Conservation (phyloP, 2,329 filamentous ascomycete species). For the Aphanocladium album region DNA sequence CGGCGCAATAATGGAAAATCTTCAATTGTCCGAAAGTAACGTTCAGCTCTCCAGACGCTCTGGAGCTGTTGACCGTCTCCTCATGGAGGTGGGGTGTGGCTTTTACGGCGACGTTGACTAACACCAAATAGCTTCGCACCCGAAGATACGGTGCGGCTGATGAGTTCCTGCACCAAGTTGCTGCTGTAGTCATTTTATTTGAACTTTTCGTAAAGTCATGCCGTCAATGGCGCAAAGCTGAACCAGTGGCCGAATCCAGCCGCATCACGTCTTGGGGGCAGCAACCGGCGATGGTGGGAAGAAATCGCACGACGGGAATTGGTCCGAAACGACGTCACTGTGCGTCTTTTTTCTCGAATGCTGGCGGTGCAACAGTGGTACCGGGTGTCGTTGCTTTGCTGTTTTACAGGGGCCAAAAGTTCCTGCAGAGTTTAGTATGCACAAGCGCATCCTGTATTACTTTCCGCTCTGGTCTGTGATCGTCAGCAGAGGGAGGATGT, state of each 20-base stretch:
- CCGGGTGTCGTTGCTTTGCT: neutral
- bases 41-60: neutral
- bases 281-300: neutral
- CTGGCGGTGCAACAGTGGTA: neutral
- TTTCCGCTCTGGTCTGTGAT: neutral
- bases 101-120: neutral
- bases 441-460: constrained; percentile 1
- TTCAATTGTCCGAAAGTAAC: neutral
- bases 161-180: neutral
- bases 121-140: constrained; percentile 2
- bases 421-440: neutral
- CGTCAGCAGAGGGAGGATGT: neutral
- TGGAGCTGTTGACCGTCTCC: neutral
- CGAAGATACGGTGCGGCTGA: constrained; percentile 4
- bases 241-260: neutral
- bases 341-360: neutral
- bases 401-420: neutral
- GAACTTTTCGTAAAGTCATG: neutral
- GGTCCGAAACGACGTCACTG: neutral
- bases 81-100: neutral
- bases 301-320: neutral
- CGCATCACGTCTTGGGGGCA: neutral
- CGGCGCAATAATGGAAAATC: neutral
- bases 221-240: constrained; percentile 6
- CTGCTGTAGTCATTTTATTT: neutral